Percentiles rank a stretch among this genome's conserved stretches.
Conservation (phyloP, 1,139 yeast species). For the Debaryomyces robertsiae region DNA sequence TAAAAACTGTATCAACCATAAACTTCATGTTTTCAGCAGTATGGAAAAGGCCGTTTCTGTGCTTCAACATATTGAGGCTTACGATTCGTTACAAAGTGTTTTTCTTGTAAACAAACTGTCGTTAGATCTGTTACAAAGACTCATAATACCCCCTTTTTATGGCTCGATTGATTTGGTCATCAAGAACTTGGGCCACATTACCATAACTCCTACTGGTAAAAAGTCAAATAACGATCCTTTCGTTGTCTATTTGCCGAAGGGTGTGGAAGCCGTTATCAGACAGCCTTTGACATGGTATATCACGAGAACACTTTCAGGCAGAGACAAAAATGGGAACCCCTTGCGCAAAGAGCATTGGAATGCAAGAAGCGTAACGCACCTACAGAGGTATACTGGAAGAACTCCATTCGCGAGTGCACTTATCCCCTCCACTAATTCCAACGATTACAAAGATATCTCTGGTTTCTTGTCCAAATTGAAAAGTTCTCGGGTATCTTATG, state of each 20-base stretch:
- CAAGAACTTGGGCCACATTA: conserved; percentile 67
- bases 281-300: conserved; percentile 41
- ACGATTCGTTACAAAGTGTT: conserved; percentile 26
- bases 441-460: conserved; percentile 12
- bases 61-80: conserved; percentile 16
- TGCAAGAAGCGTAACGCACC: conserved; percentile 28
- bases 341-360: conserved; percentile 34
- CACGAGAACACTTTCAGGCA: conserved; percentile 36
- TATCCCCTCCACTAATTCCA: conserved; percentile 20
- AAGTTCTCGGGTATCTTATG: conserved; percentile 12
- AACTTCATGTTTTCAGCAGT: conserved; percentile 27
- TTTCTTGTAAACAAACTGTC: conserved; percentile 36
- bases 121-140: conserved; percentile 40
- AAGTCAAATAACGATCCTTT: conserved; percentile 32
- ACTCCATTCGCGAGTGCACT: conserved; percentile 30
- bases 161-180: conserved; percentile 71
- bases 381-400: conserved; percentile 27
- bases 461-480: conserved; percentile 12
- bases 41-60: conserved; percentile 31
- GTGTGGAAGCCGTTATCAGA: conserved; percentile 34
- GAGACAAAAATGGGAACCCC: conserved; percentile 41
- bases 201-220: conserved; percentile 64
- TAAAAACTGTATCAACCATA: conserved; percentile 39
- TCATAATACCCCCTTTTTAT: conserved; percentile 64
- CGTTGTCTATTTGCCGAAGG: conserved; percentile 35